Conservation (phyloP, 257 asterid genomes). For the Paraleonurus japonicus region DNA sequence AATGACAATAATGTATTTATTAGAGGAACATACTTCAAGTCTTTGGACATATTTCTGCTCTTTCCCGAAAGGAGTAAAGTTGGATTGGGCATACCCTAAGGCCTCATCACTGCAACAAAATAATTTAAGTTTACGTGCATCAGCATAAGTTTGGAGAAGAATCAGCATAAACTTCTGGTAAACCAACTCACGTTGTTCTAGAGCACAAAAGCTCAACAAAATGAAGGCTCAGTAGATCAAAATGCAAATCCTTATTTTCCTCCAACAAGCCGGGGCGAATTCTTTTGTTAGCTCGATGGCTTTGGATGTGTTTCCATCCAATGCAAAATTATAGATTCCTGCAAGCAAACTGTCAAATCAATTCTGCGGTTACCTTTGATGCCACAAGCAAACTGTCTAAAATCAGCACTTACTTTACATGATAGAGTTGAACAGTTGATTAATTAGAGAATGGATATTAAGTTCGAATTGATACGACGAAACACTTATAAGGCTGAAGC, state of each 20-base stretch:
- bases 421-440: neutral
- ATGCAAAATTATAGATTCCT: constrained; percentile 64
- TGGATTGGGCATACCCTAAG: constrained; percentile 73
- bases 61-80: constrained; percentile 75
- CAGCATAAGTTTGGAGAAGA: neutral
- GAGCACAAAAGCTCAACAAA: constrained; percentile 76
- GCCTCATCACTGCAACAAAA: constrained; percentile 83
- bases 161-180: neutral
- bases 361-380: constrained; percentile 8
- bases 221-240: constrained; percentile 86
- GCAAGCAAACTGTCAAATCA: constrained; percentile 33
- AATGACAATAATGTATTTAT: constrained; percentile 1
- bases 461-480: neutral
- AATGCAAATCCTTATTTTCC: constrained; percentile 72
- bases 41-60: constrained; percentile 69
- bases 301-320: constrained; percentile 63
- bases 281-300: constrained; percentile 85
- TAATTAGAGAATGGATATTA: neutral
- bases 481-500: neutral
- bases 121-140: neutral
- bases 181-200: constrained; percentile 45
- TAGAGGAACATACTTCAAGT: constrained; percentile 59
- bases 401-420: constrained; percentile 10
- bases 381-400: constrained; percentile 5
- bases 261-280: constrained; percentile 73